Evolutionary conservation across 1,139 yeast genomes (phyloP), one percentile per base, ranked within the genome.

Genomic region (Debaryomyces sp.): DNA sequence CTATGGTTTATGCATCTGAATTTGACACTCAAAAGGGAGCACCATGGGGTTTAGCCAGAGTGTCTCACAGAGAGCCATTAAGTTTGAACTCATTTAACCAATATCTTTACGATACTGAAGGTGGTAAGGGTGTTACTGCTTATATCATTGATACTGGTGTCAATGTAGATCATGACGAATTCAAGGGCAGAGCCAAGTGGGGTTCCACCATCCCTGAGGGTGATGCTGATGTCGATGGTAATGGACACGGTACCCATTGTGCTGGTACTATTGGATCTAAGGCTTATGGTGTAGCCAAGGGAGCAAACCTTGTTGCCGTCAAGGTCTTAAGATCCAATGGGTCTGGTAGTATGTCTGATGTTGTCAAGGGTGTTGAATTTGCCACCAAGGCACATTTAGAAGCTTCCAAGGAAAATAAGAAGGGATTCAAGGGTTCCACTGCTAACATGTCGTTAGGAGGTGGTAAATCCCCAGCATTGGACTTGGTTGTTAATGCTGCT

Each of bases 1-100:
- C 96, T 5, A 72, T 80, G 54, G 96, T 91, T 46, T 73, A 77
- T 56, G 82, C 92, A 45, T 70, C 75, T 51, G 87, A 86, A 59
- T 81, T 83, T 56, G 74, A 75, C 49, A 60, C 81, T 51, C 94
- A 90, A 75, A 84, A 84, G 62, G 90, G 90, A 57, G 94, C 96
- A 42, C 96, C 97, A 50, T 91, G 97, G 98, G 97, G 97, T 61
- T 80, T 92, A 59, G 95, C 98, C 43, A 85, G 99, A 75, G 82
- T 92, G 53, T 89, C 97, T 44, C 97, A 92, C 76, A 87, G 97
- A 82, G 67, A 87, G 54, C 79, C 85, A 29, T 78, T 90, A 63
- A 82, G 84, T 52, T 79, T 90, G 57, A 87, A 88, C 53, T 78
- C 90, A 46, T 89, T 87, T 78, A 90, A 89, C 81, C 87, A 89